Conservation (phyloP, 225 moss, liverwort and hornwort species). For the Sphagnum tenellum region DNA sequence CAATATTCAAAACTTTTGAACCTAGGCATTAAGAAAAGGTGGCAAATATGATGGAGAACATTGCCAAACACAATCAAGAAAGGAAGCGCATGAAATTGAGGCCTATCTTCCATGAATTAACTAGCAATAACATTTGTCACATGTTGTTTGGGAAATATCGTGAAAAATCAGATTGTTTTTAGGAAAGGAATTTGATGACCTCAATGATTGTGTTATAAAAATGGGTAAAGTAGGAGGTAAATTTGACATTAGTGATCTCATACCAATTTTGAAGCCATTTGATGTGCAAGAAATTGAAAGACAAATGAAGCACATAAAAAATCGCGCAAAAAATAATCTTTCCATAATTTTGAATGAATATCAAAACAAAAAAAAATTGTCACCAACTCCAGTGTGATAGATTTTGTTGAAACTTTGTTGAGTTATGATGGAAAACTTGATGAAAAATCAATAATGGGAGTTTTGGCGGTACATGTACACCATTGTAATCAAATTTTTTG, state of each 20-base stretch:
- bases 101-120: neutral
- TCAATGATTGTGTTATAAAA: neutral
- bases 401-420: constrained; percentile 1
- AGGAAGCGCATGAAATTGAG: neutral
- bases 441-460: neutral
- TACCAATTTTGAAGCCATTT: neutral
- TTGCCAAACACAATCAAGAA: no score
- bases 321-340: neutral
- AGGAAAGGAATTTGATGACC: neutral
- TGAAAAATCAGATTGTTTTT: neutral
- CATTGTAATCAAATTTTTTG: neutral
- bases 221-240: neutral
- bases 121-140: neutral
- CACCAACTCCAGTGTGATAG: neutral
- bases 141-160: neutral
- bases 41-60: no score
- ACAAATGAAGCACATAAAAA: neutral
- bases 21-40: no score
- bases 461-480: neutral
- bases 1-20: no score
- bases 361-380: neutral
- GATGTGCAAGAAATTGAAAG: constrained; percentile 2
- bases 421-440: neutral
- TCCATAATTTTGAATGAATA: neutral
- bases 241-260: neutral